Conservation (phyloP, 176 grass and related monocot species). For the Tillandsia fasciculata region DNA sequence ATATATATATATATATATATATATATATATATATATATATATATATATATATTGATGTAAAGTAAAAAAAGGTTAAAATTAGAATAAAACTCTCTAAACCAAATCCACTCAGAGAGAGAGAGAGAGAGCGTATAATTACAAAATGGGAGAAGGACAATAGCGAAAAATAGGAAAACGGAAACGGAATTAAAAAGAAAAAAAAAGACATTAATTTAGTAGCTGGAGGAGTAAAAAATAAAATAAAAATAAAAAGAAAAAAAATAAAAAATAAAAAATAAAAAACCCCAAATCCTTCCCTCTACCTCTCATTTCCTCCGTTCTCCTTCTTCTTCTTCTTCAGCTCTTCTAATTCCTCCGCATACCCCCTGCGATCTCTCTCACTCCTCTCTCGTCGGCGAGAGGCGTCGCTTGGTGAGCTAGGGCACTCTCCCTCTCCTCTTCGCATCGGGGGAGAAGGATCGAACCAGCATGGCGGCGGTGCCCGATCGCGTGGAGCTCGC, state of each 20-base stretch:
- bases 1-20: too few relatives aligned
- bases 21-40: too few relatives aligned
- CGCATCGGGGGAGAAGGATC: neutral
- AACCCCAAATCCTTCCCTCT: conserved; percentile 45
- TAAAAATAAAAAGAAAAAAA: neutral
- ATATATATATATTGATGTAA: too few relatives aligned
- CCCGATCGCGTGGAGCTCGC: conserved; percentile 71
- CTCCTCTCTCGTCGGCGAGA: neutral
- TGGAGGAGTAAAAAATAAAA: neutral
- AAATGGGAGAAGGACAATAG: too few relatives aligned
- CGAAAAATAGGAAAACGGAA: too few relatives aligned
- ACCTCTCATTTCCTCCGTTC: conserved; percentile 12
- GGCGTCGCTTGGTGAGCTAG: conserved; percentile 16
- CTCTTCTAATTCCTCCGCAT: neutral
- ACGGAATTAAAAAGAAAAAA: too few relatives aligned
- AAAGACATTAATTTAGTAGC: neutral
- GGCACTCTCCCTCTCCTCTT: neutral
- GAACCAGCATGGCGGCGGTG: conserved; percentile 23
- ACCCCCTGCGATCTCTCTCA: conserved; percentile 7
- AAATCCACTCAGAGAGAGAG: too few relatives aligned
- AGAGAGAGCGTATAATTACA: too few relatives aligned
- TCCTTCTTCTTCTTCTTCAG: neutral
- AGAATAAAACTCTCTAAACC: too few relatives aligned
- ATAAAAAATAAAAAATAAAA: conserved; percentile 1
- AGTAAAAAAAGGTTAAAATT: too few relatives aligned